Evolutionary conservation across 768 basidiomycete genomes (phyloP), one percentile per base, ranked within the genome.

Genomic region (Chalciporus pseudorubinellus): DNA sequence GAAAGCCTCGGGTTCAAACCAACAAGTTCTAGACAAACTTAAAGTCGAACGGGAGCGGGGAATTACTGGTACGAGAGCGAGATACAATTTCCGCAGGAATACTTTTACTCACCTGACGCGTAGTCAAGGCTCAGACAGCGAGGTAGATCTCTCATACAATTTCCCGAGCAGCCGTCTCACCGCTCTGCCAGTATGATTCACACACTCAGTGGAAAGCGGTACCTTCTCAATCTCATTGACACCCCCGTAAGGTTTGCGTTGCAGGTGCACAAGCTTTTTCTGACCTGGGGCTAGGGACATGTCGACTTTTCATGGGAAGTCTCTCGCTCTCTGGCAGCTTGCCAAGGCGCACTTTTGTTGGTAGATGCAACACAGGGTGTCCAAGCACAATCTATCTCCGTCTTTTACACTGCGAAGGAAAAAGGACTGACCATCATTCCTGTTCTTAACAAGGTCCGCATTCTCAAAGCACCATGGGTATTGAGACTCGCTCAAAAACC

Each of bases 221-320:
- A 90, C 63, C 76, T 99, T 51, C 77, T 99, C 53, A 98, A 98
- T 70, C 75, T 98, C 22, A 93, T 99, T 60, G 97, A 99, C 69
- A 99, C 97, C 0, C 95, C 95, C 41, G 92, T 89, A 60, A 48
- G 77, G 64, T 36, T 39, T 18, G 19, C 9, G 10, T 29, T 24
- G 1, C 21, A 13, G 14, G 3, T 20, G 14, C 29, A 12, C 13
- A n/a, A 8, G 1, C 14, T 22, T 45, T 6, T 20, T 48, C 26
- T 57, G 24, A 68, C 16, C n/a, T 24, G 3, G 2, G 26, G 14
- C 8, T 56, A 89, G 82, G 95, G 97, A 2, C 97, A 99, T 71
- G 97, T 98, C 33, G 97, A 99, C 73, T 99, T 99, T 70, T 82
- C 92, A 51, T 97, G 93, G 85, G 95, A 98, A 70, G 92, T 99